Base-by-base conservation (phyloP, 2,329 filamentous ascomycete genomes). In the Colletotrichum ledebouriae region DNA sequence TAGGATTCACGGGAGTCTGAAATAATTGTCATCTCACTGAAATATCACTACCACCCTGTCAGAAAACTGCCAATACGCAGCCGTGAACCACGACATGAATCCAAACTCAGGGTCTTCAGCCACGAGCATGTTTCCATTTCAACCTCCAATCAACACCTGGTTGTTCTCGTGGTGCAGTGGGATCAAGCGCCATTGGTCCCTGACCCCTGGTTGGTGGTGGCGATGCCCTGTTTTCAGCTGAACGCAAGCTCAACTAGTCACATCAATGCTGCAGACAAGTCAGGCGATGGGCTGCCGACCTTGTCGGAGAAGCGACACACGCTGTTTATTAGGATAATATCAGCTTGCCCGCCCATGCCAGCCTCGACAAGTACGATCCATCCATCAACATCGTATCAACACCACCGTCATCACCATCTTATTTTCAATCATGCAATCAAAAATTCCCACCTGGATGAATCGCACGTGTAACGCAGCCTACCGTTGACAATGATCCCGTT, bases 181-280 rank as follows among this genome's bases (percentile, higher is more conserved):
- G 10, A 22, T 10, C 4, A n/a, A 33, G 25, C 20, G n/a, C 42
- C 15, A 59, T 64, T 68, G 65, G 65, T 47, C 22, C 53, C 9
- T 12, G 22, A 34, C 12, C 65, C 65, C 52, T 37, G 33, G 6
- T 6, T 55, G 46, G 60, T 65, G 60, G 53, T 65, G 53, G 65
- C 60, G 13, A 59, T 59, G 53, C 60, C 53, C 46, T 68, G 46
- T 60, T 67, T 34, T 20, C 41, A 68, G 65, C 60, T 59, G 29
- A 17, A 68, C 58, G 65, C 65, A 59, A 20, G 29, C 15, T 47
- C 53, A 39, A 33, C 13, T 29, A 58, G n/a, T 7, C 11, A 22
- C 17, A 50, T 5, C 59, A n/a, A 41, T 20, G 41, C 33, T 33
- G 20, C 41, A n/a, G 13, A 12, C 12, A 39, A 12, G 3, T 15